These are phyloP conservation scores for Salinomyces thailandicus DNA, from an alignment of 2,329 filamentous ascomycete genomes.

Conservation along the genomic window DNA sequence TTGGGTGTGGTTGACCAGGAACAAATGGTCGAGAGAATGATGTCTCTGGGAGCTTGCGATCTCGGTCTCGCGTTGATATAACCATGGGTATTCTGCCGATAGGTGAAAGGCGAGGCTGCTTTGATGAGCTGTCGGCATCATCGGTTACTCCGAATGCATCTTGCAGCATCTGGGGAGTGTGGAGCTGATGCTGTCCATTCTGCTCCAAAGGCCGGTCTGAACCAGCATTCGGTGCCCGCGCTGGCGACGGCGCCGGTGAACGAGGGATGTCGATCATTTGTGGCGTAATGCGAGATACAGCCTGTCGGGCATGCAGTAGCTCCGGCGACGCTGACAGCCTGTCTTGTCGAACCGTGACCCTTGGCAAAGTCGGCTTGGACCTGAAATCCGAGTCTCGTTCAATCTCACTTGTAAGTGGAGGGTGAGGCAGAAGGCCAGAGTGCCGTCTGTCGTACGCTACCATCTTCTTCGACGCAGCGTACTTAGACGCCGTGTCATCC, in stretches of 20 bases:
- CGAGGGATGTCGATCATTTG: constrained; percentile 13
- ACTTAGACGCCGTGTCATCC: constrained; percentile 13
- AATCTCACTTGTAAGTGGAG: constrained; percentile 8
- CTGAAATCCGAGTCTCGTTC: constrained; percentile 6
- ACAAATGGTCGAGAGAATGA: constrained; percentile 80
- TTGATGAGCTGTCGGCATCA: constrained; percentile 37
- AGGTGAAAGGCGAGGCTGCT: constrained; percentile 51
- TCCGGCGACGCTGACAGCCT: constrained; percentile 18
- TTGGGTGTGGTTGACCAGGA: constrained; percentile 32
- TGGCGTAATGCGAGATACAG: constrained; percentile 12
- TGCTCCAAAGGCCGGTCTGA: neutral
- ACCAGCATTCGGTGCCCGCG: too few species aligned
- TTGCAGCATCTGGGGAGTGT: constrained; percentile 7
- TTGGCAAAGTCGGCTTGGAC: constrained; percentile 9
- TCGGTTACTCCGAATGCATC: constrained; percentile 22
- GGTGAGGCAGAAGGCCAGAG: constrained; percentile 19
- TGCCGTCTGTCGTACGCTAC: constrained; percentile 21
- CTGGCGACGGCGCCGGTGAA: constrained; percentile 2
- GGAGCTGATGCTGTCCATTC: neutral
- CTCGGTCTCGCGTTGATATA: constrained; percentile 52
- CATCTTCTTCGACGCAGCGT: constrained; percentile 4
- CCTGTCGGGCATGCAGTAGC: constrained; percentile 14
- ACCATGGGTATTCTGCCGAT: constrained; percentile 81
- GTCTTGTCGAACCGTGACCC: constrained; percentile 14
- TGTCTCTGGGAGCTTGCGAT: constrained; percentile 57